Base-by-base conservation (phyloP, 257 asterid species). In the Nicotiana knightiana region DNA sequence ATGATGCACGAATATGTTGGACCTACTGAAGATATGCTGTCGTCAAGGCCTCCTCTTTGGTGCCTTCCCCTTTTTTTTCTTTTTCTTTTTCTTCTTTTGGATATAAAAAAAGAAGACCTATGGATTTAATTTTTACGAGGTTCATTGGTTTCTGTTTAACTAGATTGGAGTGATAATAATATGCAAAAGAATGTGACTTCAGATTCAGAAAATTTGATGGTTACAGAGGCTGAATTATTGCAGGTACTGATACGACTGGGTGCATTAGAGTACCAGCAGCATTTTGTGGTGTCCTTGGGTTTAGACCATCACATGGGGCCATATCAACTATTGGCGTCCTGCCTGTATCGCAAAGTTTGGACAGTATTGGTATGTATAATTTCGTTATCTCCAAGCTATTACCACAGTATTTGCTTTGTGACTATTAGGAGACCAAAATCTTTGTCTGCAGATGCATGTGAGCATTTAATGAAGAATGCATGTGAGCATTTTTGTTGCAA, bases 311-410 rank as follows among this genome's bases (percentile, higher is more conserved):
- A 63, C 98, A 96, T 63, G 97, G 99, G 70, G 54, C 85, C 59
- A 90, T 91, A 76, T 90, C 97, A 81, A 78, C 93, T 39, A 84
- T 94, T 86, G 98, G 99, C 67, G 90, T 96, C 61, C 82, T 86
- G 73, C 98, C 98, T 81, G 93, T 86, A 84, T 94, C 98, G 39
- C 98, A 93, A 89, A 93, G 97, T 87, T 85, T 96, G 77, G 98
- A 94, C 77, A 86, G 97, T 83, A 88, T 96, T 83, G 99, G 98
- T 96, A 92, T 68, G 98, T 64, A 64, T 54, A 18, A 51, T 85
- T 62, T 46, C 83, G 76, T 24, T 54, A 35, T 67, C 32, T 21
- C 81, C 48, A 75, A 76, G 80, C 86, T 78, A 35, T 70, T 76
- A 37, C 79, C 46, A 51, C 9, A 73, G 0, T 73, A 48, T 48